Evolutionary conservation across 2,329 filamentous ascomycete species (phyloP), one percentile per base, ranked within the genome.

Genomic region (Apiospora pterosperma): DNA sequence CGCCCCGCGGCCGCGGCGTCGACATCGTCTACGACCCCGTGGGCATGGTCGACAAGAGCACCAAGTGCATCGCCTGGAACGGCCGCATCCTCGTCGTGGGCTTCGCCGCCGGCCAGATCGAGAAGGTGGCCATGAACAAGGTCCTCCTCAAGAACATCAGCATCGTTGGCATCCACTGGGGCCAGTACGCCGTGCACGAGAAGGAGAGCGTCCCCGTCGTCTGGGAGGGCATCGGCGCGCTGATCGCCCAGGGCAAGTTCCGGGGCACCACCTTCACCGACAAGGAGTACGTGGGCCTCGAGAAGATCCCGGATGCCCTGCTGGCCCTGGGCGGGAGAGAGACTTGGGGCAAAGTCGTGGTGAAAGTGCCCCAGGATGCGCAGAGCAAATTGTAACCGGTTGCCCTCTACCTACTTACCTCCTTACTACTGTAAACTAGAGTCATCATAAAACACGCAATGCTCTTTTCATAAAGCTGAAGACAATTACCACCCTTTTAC

Each of bases 1-100:
- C 91, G 5, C 92, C 92, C 0, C 87, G 88, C 67, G 86, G 86
- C 1, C 77, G 81, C 55, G 88, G 93, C 12, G 94, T 97, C 21
- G 94, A 98, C 77, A 92, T 98, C 62, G 94, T 98, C 25, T 98
- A 93, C 80, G 95, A 98, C 76, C 93, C 95, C 14, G 95, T 98
- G 1, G 95, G 95, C 1, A 80, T 97, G 75, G 92, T 97, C 61
- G 93, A 96, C 69, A 85, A 88, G 74, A 93, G 90, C 70, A 92
- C 94, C 70, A 97, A 97, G 79, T 97, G 95, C 80, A 92, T 91
- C 4, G 91, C 93, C 4, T 98, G 93, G 94, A 97, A 97, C 76
- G 95, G 92, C 1, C 86, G 94, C 14, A 84, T 98, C 63, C 80
- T 97, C 52, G 88, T 98, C 5, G 90, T 98, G 69, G 95, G 95